These are phyloP conservation scores for Letharia columbiana DNA, from an alignment of 495 filamentous ascomycete genomes.

Conservation along the genomic window DNA sequence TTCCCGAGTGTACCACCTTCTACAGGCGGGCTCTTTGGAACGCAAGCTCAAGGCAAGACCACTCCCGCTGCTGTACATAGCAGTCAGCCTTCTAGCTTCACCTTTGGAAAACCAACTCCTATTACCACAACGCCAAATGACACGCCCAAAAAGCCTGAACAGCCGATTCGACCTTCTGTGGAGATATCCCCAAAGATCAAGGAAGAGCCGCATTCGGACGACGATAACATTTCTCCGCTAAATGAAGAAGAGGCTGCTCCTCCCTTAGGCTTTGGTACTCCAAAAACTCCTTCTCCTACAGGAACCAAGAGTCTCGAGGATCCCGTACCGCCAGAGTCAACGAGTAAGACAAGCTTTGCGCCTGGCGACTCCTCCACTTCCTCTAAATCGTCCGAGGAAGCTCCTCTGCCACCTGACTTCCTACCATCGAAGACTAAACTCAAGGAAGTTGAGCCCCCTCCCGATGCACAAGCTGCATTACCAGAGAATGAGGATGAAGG, in stretches of 20 bases:
- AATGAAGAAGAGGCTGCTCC: constrained; percentile 20
- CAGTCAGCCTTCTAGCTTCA: constrained; percentile 32
- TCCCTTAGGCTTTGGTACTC: constrained; percentile 15
- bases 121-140: constrained; percentile 23
- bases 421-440: constrained; percentile 33
- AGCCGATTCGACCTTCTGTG: constrained; percentile 17
- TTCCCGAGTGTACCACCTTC: constrained; percentile 27
- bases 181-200: constrained; percentile 26
- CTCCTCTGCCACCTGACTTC: constrained; percentile 31
- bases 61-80: constrained; percentile 31
- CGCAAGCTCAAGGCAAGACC: constrained; percentile 28
- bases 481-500: constrained; percentile 28
- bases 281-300: constrained; percentile 5
- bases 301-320: constrained; percentile 33
- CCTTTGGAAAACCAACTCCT: constrained; percentile 31
- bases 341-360: constrained; percentile 56
- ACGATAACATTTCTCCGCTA: constrained; percentile 17
- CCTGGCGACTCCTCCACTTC: constrained; percentile 62
- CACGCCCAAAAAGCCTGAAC: constrained; percentile 20
- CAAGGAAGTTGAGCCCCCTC: constrained; percentile 31
- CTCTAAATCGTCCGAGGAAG: constrained; percentile 47
- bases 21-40: constrained; percentile 33
- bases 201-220: constrained; percentile 28
- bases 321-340: constrained; percentile 70
- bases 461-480: constrained; percentile 24